Conservation (phyloP, 176 grass and related monocot genomes). For the Areca catechu region DNA sequence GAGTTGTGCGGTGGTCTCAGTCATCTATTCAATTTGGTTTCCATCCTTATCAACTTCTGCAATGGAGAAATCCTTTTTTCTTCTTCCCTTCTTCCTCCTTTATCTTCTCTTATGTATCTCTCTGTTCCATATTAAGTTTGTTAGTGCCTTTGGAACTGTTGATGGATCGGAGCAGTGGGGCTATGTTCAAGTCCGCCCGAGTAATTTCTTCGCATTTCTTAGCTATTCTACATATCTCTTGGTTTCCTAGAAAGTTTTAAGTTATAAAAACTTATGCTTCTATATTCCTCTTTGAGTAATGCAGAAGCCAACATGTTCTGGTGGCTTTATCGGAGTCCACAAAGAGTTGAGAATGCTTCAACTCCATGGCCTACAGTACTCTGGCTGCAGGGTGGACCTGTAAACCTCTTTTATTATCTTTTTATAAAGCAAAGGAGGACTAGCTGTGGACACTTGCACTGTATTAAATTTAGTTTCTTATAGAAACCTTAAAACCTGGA, state of each 20-base stretch:
- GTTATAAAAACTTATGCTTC: neutral
- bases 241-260: neutral
- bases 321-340: constrained; percentile 77
- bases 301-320: constrained; percentile 87
- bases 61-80: constrained; percentile 7
- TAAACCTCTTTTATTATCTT: constrained; percentile 5
- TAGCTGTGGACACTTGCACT: too few relatives aligned
- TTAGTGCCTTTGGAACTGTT: constrained; percentile 22
- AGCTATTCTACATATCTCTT: neutral
- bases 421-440: neutral
- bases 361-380: constrained; percentile 63
- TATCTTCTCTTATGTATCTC: neutral
- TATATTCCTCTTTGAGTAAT: neutral
- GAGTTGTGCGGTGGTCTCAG: neutral
- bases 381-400: constrained; percentile 87
- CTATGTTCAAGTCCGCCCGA: constrained; percentile 65
- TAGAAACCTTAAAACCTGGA: neutral
- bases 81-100: constrained; percentile 14
- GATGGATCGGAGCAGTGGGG: constrained; percentile 78
- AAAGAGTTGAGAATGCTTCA: constrained; percentile 16
- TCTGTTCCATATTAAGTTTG: neutral
- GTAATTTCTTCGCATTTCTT: constrained; percentile 13
- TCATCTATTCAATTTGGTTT: neutral
- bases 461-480: neutral
- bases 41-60: constrained; percentile 3